Evolutionary conservation across 495 filamentous ascomycete genomes (phyloP).

Genomic region (Penicillium pulvis): DNA sequence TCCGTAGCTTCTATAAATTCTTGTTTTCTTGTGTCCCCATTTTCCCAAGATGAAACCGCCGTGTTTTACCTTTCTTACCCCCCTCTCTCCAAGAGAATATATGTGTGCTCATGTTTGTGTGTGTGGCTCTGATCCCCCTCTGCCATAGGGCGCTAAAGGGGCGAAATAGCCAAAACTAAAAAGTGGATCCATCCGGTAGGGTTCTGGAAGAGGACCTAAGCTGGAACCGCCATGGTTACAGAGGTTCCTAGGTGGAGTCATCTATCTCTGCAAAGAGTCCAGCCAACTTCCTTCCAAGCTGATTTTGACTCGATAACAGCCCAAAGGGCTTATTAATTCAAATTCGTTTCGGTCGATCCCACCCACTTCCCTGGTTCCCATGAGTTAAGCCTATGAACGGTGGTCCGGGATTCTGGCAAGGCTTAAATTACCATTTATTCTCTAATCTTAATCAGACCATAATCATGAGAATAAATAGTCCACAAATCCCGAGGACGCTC

Average conservation of each 20-base stretch:
- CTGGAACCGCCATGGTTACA: slow-evolving; percentile 27
- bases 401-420: slow-evolving; percentile 1
- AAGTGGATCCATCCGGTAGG: slow-evolving; percentile 12
- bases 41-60: slow-evolving; percentile 6
- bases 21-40: neutral
- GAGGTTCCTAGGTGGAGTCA: slow-evolving; percentile 7
- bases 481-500: no score
- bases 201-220: slow-evolving; percentile 6
- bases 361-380: slow-evolving; percentile 1
- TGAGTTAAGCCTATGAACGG: neutral
- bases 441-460: no score
- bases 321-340: no score
- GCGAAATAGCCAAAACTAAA: slow-evolving; percentile 2
- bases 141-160: neutral
- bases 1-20: neutral
- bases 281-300: neutral
- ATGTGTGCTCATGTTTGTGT: neutral
- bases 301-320: slow-evolving; percentile 5
- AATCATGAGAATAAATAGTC: no score
- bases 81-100: neutral
- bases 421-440: neutral
- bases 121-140: neutral
- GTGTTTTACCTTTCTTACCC: neutral
- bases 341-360: neutral
- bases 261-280: neutral